phyloP scores from a whole-genome alignment of 2,329 filamentous ascomycete species.

The Dissoconium aciculare region DNA sequence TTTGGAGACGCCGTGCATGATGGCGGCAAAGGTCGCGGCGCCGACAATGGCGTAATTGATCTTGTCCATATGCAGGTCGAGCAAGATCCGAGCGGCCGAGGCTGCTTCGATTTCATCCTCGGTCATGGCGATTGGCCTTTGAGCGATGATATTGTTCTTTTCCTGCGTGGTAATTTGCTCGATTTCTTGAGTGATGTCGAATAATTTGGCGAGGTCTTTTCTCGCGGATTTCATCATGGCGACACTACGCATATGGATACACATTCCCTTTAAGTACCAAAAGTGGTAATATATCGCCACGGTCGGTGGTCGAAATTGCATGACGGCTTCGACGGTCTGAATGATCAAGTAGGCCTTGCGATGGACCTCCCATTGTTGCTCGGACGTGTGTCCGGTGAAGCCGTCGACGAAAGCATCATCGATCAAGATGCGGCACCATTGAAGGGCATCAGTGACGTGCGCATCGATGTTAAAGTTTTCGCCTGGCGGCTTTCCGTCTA shows the following conservation, averaged over 20 bases:
- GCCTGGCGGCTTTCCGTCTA: not conserved
- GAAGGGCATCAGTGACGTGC: slow-evolving; percentile 1
- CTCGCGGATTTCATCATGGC: not conserved
- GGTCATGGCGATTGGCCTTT: not conserved
- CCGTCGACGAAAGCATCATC: slow-evolving; percentile 5
- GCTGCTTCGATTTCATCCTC: not conserved
- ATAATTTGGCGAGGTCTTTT: not conserved
- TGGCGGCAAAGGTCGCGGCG: not conserved
- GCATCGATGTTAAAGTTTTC: not conserved
- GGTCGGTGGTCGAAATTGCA: not conserved
- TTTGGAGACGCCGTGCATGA: not conserved
- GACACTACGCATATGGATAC: not conserved
- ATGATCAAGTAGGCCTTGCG: not conserved
- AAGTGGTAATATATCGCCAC: not conserved
- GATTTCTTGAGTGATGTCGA: not conserved
- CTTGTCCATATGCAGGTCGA: not conserved
- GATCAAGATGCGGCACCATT: slow-evolving; percentile 5
- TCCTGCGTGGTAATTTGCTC: not conserved
- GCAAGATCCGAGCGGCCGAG: not conserved
- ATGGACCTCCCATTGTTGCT: not conserved
- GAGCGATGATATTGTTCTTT: not conserved
- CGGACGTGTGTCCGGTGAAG: slow-evolving; percentile 1
- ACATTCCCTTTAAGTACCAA: not conserved
- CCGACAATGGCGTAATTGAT: not conserved
- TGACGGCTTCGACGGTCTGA: not conserved